Percentiles rank a stretch among this genome's conserved stretches.
Evolutionary conservation across 768 basidiomycete species (phyloP).

Genomic region (Lactarius tabidus): DNA sequence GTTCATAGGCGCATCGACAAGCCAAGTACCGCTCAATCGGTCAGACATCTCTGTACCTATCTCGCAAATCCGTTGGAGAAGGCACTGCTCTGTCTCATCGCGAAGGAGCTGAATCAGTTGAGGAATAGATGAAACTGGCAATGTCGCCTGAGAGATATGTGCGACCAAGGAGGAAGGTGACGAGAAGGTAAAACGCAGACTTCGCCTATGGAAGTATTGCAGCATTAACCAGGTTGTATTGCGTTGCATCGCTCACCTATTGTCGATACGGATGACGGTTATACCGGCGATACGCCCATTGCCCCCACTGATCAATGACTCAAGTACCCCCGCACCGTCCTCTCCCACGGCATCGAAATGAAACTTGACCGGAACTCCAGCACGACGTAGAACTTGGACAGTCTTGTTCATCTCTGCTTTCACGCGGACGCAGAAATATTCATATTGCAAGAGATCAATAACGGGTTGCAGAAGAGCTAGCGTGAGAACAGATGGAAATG

Average conservation of each 20-base stretch:
- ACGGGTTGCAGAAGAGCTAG: constrained; percentile 65
- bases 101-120: constrained; percentile 70
- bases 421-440: constrained; percentile 64
- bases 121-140: constrained; percentile 67
- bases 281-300: constrained; percentile 60
- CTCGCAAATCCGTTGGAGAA: constrained; percentile 66
- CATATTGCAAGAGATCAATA: constrained; percentile 77
- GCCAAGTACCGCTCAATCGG: constrained; percentile 58
- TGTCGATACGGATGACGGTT: constrained; percentile 64
- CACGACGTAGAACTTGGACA: constrained; percentile 43
- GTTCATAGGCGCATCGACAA: constrained; percentile 67
- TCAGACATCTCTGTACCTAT: constrained; percentile 56
- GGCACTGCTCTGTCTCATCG: constrained; percentile 71
- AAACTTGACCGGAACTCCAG: constrained; percentile 53
- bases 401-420: constrained; percentile 53
- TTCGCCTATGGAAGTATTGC: constrained; percentile 44
- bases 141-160: constrained; percentile 75
- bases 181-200: constrained; percentile 67
- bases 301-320: constrained; percentile 41
- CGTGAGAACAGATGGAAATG: constrained; percentile 26
- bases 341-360: constrained; percentile 65
- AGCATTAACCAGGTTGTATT: neutral
- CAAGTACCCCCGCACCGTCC: constrained; percentile 55
- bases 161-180: constrained; percentile 76
- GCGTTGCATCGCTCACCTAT: constrained; percentile 42